phyloP scores from a whole-genome alignment of 352 stramenopile species.

The Globisporangium nodosum region DNA sequence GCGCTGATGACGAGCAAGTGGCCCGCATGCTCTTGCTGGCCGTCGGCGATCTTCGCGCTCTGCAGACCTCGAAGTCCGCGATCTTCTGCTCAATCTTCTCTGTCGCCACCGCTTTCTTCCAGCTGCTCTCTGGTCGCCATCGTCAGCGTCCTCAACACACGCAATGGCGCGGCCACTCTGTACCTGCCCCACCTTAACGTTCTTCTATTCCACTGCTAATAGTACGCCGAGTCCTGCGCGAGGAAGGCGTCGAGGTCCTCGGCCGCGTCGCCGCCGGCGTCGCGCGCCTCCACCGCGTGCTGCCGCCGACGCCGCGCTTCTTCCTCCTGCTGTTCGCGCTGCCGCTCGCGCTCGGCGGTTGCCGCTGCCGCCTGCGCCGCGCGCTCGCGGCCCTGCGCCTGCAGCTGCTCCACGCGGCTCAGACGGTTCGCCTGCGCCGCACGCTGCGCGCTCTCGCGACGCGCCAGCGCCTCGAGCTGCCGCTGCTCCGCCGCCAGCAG shows the following conservation, averaged over 20 bases:
- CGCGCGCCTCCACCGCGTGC: constrained; percentile 35
- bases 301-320: constrained; percentile 25
- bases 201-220: constrained; percentile 17
- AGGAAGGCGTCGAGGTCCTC: constrained; percentile 61
- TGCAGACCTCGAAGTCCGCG: too few relatives aligned
- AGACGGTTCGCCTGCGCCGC: constrained; percentile 23
- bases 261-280: constrained; percentile 24
- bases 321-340: constrained; percentile 23
- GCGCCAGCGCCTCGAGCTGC: constrained; percentile 35
- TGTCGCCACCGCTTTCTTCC: too few relatives aligned
- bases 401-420: constrained; percentile 55
- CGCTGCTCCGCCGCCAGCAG: constrained; percentile 36
- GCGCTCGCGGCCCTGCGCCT: constrained; percentile 48
- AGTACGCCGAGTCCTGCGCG: constrained; percentile 38
- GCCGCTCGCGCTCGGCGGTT: constrained; percentile 20
- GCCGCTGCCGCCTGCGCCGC: constrained; percentile 5
- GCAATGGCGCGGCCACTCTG: too few relatives aligned
- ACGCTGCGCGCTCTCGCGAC: constrained; percentile 21
- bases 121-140: too few relatives aligned
- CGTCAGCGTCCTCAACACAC: too few relatives aligned
- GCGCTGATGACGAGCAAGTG: too few relatives aligned
- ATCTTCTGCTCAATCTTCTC: too few relatives aligned
- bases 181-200: too few relatives aligned
- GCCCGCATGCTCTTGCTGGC: too few relatives aligned
- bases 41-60: too few relatives aligned